Conservation (phyloP, 352 stramenopile genomes). For the Pythium biforme region DNA sequence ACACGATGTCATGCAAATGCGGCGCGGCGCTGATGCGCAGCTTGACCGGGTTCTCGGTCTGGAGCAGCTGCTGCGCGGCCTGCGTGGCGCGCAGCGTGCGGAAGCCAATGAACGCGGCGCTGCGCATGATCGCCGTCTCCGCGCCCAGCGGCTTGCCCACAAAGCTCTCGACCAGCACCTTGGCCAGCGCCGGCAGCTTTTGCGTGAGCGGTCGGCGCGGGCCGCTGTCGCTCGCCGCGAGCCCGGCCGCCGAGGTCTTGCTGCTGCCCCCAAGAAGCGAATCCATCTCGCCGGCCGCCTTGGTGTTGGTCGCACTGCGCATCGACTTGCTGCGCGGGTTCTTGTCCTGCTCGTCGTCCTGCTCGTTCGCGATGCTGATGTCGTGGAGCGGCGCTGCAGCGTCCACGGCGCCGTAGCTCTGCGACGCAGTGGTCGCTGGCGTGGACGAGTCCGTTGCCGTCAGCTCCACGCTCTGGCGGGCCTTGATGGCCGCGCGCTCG, state of each 20-base stretch:
- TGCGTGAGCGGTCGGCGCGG: not conserved
- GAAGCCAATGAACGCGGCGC: conserved; percentile 72
- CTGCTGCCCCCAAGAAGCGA: not conserved
- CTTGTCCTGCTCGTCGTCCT: conserved; percentile 14
- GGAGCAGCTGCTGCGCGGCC: conserved; percentile 66
- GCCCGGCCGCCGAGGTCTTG: not conserved
- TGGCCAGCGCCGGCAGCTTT: conserved; percentile 30
- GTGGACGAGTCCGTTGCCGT: not conserved
- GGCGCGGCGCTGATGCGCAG: conserved; percentile 61
- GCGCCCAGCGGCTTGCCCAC: conserved; percentile 36
- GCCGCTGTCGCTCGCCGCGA: not conserved
- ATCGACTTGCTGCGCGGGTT: not conserved
- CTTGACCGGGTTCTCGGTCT: conserved; percentile 63
- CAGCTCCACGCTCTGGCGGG: conserved; percentile 40
- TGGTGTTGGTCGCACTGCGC: not conserved
- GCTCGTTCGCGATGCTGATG: conserved; percentile 20
- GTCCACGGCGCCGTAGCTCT: conserved; percentile 19
- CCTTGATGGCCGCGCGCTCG: conserved; percentile 47
- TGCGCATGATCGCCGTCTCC: conserved; percentile 45
- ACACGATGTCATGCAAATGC: conserved; percentile 66
- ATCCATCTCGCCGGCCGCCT: not conserved
- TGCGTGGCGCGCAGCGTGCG: conserved; percentile 60
- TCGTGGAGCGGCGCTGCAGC: not conserved
- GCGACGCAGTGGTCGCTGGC: not conserved
- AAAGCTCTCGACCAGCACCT: conserved; percentile 25